Conservation (phyloP, 2,329 filamentous ascomycete genomes). For the Cryoendolithus antarcticus region DNA sequence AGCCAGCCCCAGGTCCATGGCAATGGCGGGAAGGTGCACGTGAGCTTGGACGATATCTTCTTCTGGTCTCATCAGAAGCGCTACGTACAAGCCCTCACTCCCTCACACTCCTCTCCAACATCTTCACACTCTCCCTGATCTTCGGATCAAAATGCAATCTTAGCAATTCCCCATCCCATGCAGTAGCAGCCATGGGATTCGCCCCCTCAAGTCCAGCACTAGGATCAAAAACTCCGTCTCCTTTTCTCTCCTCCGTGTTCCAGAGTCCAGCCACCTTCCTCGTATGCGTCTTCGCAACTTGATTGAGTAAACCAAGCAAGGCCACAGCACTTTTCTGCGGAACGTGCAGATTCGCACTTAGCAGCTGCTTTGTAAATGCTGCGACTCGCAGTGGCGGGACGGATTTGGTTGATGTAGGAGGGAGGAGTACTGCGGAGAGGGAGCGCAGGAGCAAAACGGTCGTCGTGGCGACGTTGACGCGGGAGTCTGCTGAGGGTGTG, state of each 20-base stretch:
- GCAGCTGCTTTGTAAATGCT: conserved; percentile 83
- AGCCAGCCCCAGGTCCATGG: too few relatives aligned
- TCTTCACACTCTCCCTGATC: conserved; percentile 52
- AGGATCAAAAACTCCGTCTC: conserved; percentile 76
- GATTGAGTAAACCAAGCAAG: conserved; percentile 61
- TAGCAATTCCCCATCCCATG: conserved; percentile 89
- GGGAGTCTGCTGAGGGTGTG: conserved; percentile 39
- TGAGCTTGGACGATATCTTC: too few relatives aligned
- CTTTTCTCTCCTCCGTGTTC: conserved; percentile 87
- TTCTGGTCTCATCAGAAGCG: too few relatives aligned
- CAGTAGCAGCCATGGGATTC: conserved; percentile 79
- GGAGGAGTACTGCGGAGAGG: conserved; percentile 68
- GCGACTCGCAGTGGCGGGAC: conserved; percentile 76
- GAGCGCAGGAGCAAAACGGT: conserved; percentile 84
- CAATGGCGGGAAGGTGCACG: too few relatives aligned
- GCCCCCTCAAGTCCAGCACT: conserved; percentile 66
- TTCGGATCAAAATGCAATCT: conserved; percentile 75
- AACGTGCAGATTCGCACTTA: conserved; percentile 68
- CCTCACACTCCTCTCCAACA: conserved; percentile 15
- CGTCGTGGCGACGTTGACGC: conserved; percentile 89
- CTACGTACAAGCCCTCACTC: conserved; percentile 1
- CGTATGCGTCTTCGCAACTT: conserved; percentile 69
- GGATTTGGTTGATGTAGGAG: conserved; percentile 57
- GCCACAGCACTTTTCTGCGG: conserved; percentile 83
- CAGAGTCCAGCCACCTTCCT: conserved; percentile 76